A percentile compares a stretch with the other conserved stretches of the same genome.
Evolutionary conservation across 1,284 basidiomycete genomes (phyloP).

Genomic region (Trichosporon sp.): DNA sequence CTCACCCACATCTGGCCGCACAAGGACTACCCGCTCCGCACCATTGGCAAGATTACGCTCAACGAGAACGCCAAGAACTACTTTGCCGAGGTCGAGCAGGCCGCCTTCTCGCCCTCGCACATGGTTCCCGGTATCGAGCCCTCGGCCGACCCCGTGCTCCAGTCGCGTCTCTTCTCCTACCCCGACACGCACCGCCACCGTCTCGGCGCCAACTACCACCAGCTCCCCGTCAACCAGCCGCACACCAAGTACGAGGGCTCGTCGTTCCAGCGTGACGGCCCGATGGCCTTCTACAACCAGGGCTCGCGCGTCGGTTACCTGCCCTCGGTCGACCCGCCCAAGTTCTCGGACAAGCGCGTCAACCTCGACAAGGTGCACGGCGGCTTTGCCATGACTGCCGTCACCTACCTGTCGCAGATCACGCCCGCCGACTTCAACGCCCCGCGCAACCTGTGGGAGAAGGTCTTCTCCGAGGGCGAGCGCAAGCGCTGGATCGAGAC

Average conservation of each 20-base stretch:
- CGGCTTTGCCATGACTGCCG: conserved; percentile 71
- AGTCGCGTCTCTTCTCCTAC: conserved; percentile 91
- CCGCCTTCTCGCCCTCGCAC: conserved; percentile 68
- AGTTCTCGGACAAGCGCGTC: conserved; percentile 43
- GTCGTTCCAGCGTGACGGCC: conserved; percentile 73
- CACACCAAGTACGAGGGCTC: conserved; percentile 63
- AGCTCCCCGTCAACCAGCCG: conserved; percentile 84
- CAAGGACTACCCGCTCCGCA: conserved; percentile 78
- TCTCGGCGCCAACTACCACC: conserved; percentile 71
- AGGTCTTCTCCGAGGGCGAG: conserved; percentile 72
- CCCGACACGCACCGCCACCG: conserved; percentile 88
- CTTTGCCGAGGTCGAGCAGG: conserved; percentile 75
- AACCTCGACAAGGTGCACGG: conserved; percentile 64
- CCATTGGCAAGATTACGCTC: conserved; percentile 80
- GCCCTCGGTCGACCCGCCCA: conserved; percentile 64
- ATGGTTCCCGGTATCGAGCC: conserved; percentile 83
- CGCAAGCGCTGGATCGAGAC: conserved; percentile 74
- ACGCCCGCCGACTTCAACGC: conserved; percentile 88
- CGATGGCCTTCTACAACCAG: conserved; percentile 70
- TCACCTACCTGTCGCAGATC: conserved; percentile 72
- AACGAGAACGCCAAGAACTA: conserved; percentile 73
- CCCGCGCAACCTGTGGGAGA: conserved; percentile 74
- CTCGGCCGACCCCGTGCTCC: conserved; percentile 84
- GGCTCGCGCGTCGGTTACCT: conserved; percentile 84
- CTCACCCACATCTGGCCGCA: conserved; percentile 90